Evolutionary conservation across 2,329 filamentous ascomycete species (phyloP), one percentile per base, ranked within the genome.

Genomic region (Trichoderma oligosporum): DNA sequence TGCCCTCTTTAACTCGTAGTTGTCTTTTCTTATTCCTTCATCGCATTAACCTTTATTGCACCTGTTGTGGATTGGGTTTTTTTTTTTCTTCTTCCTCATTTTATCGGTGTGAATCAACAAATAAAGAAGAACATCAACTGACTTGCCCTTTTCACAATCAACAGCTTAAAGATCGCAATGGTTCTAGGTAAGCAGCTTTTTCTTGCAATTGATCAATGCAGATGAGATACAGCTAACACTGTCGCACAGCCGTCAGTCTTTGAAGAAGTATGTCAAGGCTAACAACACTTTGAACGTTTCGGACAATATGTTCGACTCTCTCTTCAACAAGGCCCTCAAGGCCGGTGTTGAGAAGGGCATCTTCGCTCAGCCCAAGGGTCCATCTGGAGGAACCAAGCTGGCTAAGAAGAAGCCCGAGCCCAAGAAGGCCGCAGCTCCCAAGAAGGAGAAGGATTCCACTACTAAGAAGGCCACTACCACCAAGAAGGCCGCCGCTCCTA

Each of bases 351-450:
- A 95, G 69, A 91, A 88, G 81, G 89, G 89, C 62, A 82, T 89
- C 67, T 96, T 96, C 71, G 82, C 86, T 70, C 91, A 93, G 73
- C 92, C 91, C 69, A 96, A 96, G 85, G 91, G 91, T 68, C 82
- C 90, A 60, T 96, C 91, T 62, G 91, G 91, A 60, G 88, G 90
- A 65, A 91, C 94, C 75, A 96, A 96, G 87, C 86, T 96, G 60
- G 88, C 87, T 60, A 93, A 93, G 85, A 91, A 91, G 80, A 74
- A 79, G 64, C 66, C 69, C 20, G 71, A 73, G 64, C 65, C 71
- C 52, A 75, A 75, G 71, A 72, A 72, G 67, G 63, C 66, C 44
- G 69, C 63, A 38, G 66, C 65, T 39, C 60, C 67, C 46, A 68
- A 68, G 65, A 68, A 69, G 63, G 69, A 70, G 64, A 69, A 70